Conservation (phyloP, 1,284 basidiomycete species). For the Ustilago hordei region DNA sequence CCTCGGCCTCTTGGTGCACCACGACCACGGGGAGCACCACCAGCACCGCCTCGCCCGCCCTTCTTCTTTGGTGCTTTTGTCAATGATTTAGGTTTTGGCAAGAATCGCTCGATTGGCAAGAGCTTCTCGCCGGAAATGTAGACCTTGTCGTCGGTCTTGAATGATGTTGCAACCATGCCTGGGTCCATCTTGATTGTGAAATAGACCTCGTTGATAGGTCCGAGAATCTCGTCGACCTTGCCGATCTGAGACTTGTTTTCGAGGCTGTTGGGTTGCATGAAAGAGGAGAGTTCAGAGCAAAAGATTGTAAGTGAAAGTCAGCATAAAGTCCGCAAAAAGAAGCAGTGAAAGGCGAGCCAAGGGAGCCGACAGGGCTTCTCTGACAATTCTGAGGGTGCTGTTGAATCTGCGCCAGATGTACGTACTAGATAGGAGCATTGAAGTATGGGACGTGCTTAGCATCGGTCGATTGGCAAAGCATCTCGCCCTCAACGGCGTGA, state of each 20-base stretch:
- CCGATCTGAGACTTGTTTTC: conserved; percentile 97
- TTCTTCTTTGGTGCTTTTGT: conserved; percentile 58
- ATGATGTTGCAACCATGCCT: conserved; percentile 93
- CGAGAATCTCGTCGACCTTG: conserved; percentile 95
- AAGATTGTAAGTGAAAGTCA: background rate
- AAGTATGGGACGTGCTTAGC: conserved; percentile 84
- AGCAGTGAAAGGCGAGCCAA: background rate
- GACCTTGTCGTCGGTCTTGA: conserved; percentile 97
- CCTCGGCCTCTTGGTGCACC: conserved; percentile 67
- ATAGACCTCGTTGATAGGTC: conserved; percentile 98
- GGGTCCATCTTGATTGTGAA: conserved; percentile 98
- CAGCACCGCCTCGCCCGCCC: conserved; percentile 52
- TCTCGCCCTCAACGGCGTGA: conserved; percentile 95
- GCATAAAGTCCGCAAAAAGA: background rate
- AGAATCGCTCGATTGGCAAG: conserved; percentile 93
- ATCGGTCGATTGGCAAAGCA: conserved; percentile 90
- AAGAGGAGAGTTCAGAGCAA: background rate
- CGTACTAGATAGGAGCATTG: conserved; percentile 93
- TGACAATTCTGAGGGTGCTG: background rate
- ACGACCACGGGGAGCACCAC: conserved; percentile 40
- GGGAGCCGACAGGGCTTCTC: background rate
- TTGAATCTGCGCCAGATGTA: background rate
- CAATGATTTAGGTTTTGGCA: conserved; percentile 88
- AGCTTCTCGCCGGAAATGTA: conserved; percentile 97
- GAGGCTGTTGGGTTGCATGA: conserved; percentile 71